A percentile compares a stretch with the other conserved stretches of the same genome.
Evolutionary conservation across 2,329 filamentous ascomycete genomes (phyloP).

Genomic region (Epichloe festucae): DNA sequence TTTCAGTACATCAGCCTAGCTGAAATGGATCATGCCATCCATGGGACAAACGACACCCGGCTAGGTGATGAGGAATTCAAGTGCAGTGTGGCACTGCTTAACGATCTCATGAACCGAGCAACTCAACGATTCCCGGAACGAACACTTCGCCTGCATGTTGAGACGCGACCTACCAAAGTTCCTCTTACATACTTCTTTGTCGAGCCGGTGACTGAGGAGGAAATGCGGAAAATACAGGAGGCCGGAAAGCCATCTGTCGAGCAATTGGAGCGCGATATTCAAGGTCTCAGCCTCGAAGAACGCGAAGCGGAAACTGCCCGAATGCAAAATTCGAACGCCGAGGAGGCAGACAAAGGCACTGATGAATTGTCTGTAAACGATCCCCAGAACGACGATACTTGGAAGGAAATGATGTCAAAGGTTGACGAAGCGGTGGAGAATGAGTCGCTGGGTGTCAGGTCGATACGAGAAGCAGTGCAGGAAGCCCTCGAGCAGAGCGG

Average conservation of each 20-base stretch:
- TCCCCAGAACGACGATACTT: slow-evolving; percentile 26
- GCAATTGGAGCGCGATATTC: slow-evolving; percentile 52
- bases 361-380: slow-evolving; percentile 10
- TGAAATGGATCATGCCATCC: slow-evolving; percentile 86
- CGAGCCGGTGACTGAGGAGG: slow-evolving; percentile 62
- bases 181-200: slow-evolving; percentile 83
- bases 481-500: slow-evolving; percentile 42
- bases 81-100: slow-evolving; percentile 64
- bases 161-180: slow-evolving; percentile 48
- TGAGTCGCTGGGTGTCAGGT: slow-evolving; percentile 38
- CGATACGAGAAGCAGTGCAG: slow-evolving; percentile 40
- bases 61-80: slow-evolving; percentile 80
- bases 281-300: slow-evolving; percentile 32
- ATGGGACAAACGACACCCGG: slow-evolving; percentile 53
- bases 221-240: slow-evolving; percentile 63
- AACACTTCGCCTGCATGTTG: slow-evolving; percentile 70
- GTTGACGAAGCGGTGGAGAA: slow-evolving; percentile 45
- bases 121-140: slow-evolving; percentile 61
- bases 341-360: slow-evolving; percentile 12
- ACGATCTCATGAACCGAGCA: slow-evolving; percentile 64
- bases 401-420: slow-evolving; percentile 41
- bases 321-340: slow-evolving; percentile 8
- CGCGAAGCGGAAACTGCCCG: slow-evolving; percentile 13
- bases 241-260: slow-evolving; percentile 51
- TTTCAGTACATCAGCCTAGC: slow-evolving; percentile 84